phyloP scores from a whole-genome alignment of 192 early-diverging fungal genomes.

The Lunasporangiospora selenospora region DNA sequence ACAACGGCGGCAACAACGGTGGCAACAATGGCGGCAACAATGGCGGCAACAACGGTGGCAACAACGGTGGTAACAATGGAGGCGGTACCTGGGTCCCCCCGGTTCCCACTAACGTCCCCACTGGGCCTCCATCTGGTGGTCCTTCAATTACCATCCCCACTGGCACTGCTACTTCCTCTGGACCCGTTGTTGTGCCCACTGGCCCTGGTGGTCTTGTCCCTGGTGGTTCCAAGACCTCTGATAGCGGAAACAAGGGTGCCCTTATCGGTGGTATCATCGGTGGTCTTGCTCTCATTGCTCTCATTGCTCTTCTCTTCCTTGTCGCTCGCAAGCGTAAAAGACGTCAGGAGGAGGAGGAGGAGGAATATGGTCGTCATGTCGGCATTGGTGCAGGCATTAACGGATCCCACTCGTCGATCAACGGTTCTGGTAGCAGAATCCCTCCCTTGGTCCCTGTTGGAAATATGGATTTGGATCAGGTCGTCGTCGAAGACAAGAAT shows the following conservation, averaged over 20 bases:
- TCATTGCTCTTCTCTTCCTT: constrained; percentile 37
- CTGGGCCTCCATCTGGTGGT: constrained; percentile 33
- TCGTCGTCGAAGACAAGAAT: constrained; percentile 13
- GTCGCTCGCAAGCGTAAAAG: constrained; percentile 37
- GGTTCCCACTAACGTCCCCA: constrained; percentile 11
- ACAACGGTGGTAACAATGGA: too few species aligned
- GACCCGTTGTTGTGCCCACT: constrained; percentile 4
- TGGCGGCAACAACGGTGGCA: too few species aligned
- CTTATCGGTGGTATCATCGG: constrained; percentile 15
- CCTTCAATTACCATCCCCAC: constrained; percentile 15
- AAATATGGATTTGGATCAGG: constrained; percentile 13
- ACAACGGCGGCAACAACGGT: too few species aligned
- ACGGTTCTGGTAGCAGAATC: background rate
- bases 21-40: too few species aligned
- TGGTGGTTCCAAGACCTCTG: constrained; percentile 34
- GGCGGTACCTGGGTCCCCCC: constrained; percentile 18
- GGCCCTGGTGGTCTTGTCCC: background rate
- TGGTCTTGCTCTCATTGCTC: constrained; percentile 17
- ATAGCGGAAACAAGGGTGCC: constrained; percentile 1
- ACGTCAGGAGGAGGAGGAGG: constrained; percentile 1
- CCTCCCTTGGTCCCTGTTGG: constrained; percentile 26
- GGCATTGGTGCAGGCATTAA: background rate
- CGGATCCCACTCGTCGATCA: background rate
- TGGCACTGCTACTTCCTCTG: background rate
- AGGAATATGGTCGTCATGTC: background rate